A percentile compares a stretch with the other conserved stretches of the same genome.
phyloP scores from a whole-genome alignment of 805 yeast genomes.

The Cyberlindnera saturnus region DNA sequence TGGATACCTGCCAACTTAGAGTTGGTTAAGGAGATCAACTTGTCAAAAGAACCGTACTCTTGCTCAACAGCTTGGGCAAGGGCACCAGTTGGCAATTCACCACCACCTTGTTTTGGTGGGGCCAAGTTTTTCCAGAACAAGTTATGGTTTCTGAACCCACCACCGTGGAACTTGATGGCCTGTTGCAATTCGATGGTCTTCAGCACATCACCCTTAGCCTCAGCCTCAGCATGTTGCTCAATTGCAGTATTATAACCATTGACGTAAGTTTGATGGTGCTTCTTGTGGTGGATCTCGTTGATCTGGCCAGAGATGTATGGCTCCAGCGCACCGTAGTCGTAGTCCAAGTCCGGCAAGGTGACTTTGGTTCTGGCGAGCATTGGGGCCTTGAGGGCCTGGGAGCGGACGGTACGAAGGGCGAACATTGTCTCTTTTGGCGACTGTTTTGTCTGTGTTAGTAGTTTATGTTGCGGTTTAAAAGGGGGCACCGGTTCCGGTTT shows the following conservation, averaged over 20 bases:
- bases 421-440: constrained; percentile 10
- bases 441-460: background rate
- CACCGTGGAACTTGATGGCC: constrained; percentile 84
- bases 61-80: constrained; percentile 51
- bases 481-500: background rate
- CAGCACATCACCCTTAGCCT: constrained; percentile 49
- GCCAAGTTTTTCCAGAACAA: constrained; percentile 86
- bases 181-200: constrained; percentile 63
- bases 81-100: constrained; percentile 51
- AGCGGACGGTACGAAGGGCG: constrained; percentile 23
- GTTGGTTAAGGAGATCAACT: constrained; percentile 58
- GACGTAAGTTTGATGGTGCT: constrained; percentile 91
- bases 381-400: constrained; percentile 17
- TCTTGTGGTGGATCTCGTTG: constrained; percentile 80
- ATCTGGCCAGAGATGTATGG: constrained; percentile 83
- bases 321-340: constrained; percentile 81
- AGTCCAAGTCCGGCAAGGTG: constrained; percentile 74
- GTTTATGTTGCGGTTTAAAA: background rate
- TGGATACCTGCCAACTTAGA: constrained; percentile 77
- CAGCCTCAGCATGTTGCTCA: constrained; percentile 67
- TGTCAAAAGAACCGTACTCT: constrained; percentile 71
- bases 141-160: constrained; percentile 83
- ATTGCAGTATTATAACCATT: constrained; percentile 74
- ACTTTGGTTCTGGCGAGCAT: constrained; percentile 49
- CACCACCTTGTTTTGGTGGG: constrained; percentile 73